Base-by-base conservation (phyloP, 2,329 filamentous ascomycete genomes). In the Pseudocercospora macadamiae region DNA sequence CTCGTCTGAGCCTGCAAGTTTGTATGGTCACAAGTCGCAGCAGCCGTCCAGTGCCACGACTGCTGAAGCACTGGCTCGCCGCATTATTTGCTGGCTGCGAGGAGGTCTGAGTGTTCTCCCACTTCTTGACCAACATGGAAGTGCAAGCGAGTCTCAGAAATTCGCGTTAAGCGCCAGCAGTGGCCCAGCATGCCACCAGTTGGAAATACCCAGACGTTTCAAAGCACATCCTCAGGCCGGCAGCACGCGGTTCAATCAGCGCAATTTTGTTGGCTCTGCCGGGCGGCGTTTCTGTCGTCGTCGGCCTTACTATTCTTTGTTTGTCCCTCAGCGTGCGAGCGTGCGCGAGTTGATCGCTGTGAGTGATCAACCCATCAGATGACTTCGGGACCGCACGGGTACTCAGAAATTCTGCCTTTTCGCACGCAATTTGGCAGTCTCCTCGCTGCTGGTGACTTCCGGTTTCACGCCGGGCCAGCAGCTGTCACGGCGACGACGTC, bases 141-240 rank as follows among this genome's bases (percentile, higher is more conserved):
- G 21, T 16, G 36, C n/a, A 51, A 51, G 57, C 57, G 52, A 59
- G 45, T 19, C 32, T 55, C 18, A 26, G 42, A 37, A 36, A 57
- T 51, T 55, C 51, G 48, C 21, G 34, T 18, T 48, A 59, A 59
- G 57, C 57, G 57, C 57, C 37, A 25, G 56, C 51, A 34, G n/a
- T n/a, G n/a, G n/a, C 12, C 37, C 28, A 44, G 18, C 34, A 34
- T n/a, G n/a, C 55, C 23, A 9, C 8, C 45, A 30, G 49, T 37
- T 32, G 19, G 26, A 32, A 6, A 6, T 32, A 6, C 14, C 16
- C 37, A 52, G 21, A 14, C 52, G 52, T 55, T 39, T 28, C 56
- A 34, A 32, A 26, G 34, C 34, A 39, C 4, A 39, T 39, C 34
- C 34, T 16, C 42, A 45, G 42, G 42, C 42, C 42, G 42, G 42